Evolutionary conservation across 306 rosid genomes (phyloP).

Genomic region (Castanopsis chinensis): DNA sequence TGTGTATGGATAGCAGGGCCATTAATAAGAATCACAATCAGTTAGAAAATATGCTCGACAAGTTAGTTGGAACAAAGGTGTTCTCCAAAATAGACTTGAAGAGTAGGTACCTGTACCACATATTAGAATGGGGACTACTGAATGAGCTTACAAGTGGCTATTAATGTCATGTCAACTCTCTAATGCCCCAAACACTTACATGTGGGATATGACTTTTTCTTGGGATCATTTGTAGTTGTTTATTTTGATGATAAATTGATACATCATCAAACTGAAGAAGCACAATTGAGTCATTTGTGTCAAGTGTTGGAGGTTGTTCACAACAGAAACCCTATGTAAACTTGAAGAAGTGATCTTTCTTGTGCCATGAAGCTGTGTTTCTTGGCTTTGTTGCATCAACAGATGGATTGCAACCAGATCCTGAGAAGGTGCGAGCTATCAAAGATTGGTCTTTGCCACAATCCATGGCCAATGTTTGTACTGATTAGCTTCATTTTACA

Average conservation of each 20-base stretch:
- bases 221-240: not conserved
- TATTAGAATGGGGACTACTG: not conserved
- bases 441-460: no score
- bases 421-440: no score
- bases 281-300: no score
- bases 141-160: not conserved
- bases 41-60: not conserved
- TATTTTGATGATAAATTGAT: not conserved
- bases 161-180: not conserved
- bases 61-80: not conserved
- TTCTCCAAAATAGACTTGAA: not conserved
- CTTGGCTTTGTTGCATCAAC: no score
- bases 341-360: no score
- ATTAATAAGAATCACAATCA: not conserved
- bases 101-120: not conserved
- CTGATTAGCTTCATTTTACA: no score
- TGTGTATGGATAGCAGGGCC: not conserved
- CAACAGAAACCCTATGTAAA: no score
- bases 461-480: no score
- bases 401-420: no score
- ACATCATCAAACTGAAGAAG: no score
- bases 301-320: no score
- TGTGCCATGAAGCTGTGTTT: no score
- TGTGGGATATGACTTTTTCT: not conserved
- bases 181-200: not conserved